Percentiles rank a stretch among this genome's conserved stretches.
These are phyloP conservation scores for Gymnopilus junonius DNA, from an alignment of 768 basidiomycete genomes.

Conservation along the genomic window DNA sequence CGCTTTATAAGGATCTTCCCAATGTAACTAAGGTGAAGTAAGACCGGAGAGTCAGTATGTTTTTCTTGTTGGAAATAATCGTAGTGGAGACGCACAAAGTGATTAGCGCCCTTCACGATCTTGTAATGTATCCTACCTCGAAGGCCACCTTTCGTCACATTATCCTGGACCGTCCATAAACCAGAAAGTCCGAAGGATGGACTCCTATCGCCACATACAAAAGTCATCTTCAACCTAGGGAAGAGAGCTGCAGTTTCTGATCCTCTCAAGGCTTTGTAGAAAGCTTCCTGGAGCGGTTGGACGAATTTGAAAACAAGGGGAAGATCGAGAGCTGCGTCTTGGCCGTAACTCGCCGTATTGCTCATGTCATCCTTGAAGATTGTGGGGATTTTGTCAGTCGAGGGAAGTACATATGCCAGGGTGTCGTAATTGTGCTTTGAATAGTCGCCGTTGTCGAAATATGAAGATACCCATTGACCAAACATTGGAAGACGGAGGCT, in stretches of 20 bases:
- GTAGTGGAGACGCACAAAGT: background rate
- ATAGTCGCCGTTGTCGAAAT: background rate
- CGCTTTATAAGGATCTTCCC: background rate
- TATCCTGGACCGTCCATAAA: background rate
- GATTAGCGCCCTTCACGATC: background rate
- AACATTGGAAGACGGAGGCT: background rate
- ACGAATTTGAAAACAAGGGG: background rate
- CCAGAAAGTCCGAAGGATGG: background rate
- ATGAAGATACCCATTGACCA: background rate
- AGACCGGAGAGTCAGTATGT: background rate
- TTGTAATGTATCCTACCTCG: background rate
- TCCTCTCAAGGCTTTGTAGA: background rate
- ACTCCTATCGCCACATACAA: background rate
- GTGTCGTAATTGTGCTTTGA: background rate
- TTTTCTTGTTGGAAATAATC: background rate
- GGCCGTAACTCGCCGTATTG: background rate
- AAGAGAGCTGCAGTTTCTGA: background rate
- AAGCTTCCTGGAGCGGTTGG: background rate
- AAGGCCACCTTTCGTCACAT: background rate
- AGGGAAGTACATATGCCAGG: background rate
- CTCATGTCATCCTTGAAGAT: background rate
- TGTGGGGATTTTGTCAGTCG: background rate
- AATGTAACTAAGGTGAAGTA: background rate
- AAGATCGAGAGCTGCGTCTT: background rate
- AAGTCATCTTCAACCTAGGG: background rate